Base-by-base conservation (phyloP, 108 stramenopile genomes). In the Cyclostephanos tholiformis region DNA sequence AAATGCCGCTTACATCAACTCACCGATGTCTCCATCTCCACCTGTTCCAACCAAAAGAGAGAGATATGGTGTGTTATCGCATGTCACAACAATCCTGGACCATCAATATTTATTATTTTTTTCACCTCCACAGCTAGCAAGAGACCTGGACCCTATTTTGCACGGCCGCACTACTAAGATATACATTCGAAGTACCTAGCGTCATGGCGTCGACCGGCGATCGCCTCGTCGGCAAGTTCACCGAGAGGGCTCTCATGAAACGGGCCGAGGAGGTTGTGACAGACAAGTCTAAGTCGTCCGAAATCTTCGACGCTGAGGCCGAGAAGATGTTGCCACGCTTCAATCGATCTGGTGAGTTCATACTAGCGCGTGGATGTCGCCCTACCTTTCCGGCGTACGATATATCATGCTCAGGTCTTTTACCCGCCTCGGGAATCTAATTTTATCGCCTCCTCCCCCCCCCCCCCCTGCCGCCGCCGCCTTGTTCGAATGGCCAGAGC, bases 321-420 rank as follows among this genome's bases (percentile, higher is more conserved):
- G 92, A 93, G 71, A 65, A 63, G 10, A 52, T 75, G 19, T 78
- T 93, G 50, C 92, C 89, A n/a, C 85, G 77, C 22, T 92, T 92
- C 71, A 56, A 82, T 20, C 20, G 44, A 25, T 64, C 77, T 55
- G 89, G 89, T 90, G 75, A 48, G 86, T 63, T 32, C 17, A 39
- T 57, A n/a, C n/a, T n/a, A n/a, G n/a, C 4, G 19, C 61, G 39
- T 70, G 14, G 25, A 38, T 23, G 17, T 29, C 10, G 14, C 19
- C 29, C 35, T 11, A n/a, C 35, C 36, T 6, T 38, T 56, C 23
- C 48, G n/a, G n/a, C n/a, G n/a, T n/a, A n/a, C n/a, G n/a, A n/a
- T 19, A 4, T 67, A 13, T 1, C 25, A 52, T 8, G 30, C 16
- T 30, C 17, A 32, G 32, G 25, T 58, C 57, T 26, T 6, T 6